Evolutionary conservation across 1,284 basidiomycete species (phyloP), one percentile per base, ranked within the genome.

Genomic region (Pterulicium gracile): DNA sequence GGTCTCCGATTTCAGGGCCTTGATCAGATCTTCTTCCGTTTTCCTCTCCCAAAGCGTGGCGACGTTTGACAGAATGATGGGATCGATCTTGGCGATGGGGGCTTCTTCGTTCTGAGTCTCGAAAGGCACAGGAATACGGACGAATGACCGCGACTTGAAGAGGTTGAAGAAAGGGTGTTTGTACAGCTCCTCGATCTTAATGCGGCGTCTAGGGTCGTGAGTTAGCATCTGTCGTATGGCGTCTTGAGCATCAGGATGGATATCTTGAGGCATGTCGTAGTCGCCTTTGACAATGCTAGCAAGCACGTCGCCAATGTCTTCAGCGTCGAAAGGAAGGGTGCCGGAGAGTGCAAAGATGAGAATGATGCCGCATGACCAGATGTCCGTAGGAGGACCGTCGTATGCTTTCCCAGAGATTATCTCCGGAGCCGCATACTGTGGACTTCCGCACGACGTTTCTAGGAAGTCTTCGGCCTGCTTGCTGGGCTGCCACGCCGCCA

Each of bases 301-400:
- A 36, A 97, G 72, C 17, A 98, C 72, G 14, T 72, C 66, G 18
- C 75, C 73, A 47, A 91, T 78, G 60, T 86, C 78, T 49, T 87
- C 81, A 57, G 95, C 88, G 63, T 98, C 94, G 60, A 98, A 99
- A 2, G 96, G 96, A 34, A 98, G 71, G 32, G 80, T 74, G 3
- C 93, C 95, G n/a, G 83, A 85, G 20, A 98, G 73, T 13, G 98
- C 72, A 12, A 92, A 93, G 56, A 87, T 95, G 46, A 99, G 77
- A 55, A 98, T 95, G 61, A 98, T 84, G 49, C 96, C 96, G 60
- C 95, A 98, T 24, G 92, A 96, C 96, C 96, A 98, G 60, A 97
- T 92, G 64, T 99, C 96, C 35, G 92, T 84, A 14, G 80, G 77
- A 1, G 84, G 78, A 19, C 95, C 96, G 56, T 94, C 81, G 64